These are phyloP conservation scores for Xylariaceae sp. DNA, from an alignment of 2,329 filamentous ascomycete species.

Conservation along the genomic window DNA sequence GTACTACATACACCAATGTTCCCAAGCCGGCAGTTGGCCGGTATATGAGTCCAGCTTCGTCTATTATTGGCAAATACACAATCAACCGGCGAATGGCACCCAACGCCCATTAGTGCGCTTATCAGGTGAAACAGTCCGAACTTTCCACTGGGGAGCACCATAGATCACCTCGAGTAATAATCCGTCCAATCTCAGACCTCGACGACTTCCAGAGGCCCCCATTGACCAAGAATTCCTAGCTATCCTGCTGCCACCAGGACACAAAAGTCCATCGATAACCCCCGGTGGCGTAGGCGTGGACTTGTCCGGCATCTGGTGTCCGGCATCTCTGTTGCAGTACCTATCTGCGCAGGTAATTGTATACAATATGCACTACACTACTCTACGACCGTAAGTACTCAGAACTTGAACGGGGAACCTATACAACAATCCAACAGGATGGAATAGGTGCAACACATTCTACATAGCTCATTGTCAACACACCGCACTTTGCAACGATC, in stretches of 20 bases:
- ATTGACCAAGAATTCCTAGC: background rate
- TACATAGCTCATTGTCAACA: conserved; percentile 1
- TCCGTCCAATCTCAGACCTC: background rate
- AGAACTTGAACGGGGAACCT: too few relatives aligned
- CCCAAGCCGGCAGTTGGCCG: background rate
- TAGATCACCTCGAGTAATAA: background rate
- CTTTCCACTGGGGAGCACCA: background rate
- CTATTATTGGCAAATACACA: conserved; percentile 10
- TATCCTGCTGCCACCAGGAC: background rate
- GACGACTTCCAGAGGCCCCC: background rate
- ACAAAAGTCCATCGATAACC: background rate
- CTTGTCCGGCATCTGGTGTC: background rate
- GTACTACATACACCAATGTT: background rate
- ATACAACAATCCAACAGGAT: background rate
- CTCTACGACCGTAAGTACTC: too few relatives aligned
- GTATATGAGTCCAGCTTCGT: conserved; percentile 7
- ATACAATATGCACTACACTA: background rate
- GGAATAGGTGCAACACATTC: too few relatives aligned
- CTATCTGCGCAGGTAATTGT: background rate
- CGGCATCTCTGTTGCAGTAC: background rate
- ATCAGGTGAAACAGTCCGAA: conserved; percentile 10
- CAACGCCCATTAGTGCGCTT: conserved; percentile 2
- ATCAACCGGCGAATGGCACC: conserved; percentile 6
- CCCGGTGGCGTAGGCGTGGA: background rate
- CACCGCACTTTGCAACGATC: conserved; percentile 17